Conservation (phyloP, 2,329 filamentous ascomycete genomes). For the Ophiobolus disseminans region DNA sequence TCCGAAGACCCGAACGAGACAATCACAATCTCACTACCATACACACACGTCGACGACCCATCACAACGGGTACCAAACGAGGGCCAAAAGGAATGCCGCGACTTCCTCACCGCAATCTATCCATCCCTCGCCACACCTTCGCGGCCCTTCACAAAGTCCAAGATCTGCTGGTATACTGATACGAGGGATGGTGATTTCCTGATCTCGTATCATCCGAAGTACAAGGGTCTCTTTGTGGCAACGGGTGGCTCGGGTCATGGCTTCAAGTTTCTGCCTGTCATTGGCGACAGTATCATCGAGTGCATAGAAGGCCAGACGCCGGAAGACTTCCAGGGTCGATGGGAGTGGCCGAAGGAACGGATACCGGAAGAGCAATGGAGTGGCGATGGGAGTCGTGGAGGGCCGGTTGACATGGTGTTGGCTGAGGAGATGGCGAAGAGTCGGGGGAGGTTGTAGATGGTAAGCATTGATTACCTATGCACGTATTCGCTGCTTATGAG, state of each 20-base stretch:
- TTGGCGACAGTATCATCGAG: constrained; percentile 63
- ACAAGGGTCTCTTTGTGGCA: constrained; percentile 63
- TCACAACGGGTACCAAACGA: constrained; percentile 41
- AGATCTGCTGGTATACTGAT: constrained; percentile 65
- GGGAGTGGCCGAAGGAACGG: constrained; percentile 58
- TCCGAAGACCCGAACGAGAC: constrained; percentile 36
- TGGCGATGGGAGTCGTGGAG: constrained; percentile 49
- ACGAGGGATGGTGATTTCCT: constrained; percentile 63
- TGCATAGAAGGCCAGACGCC: constrained; percentile 53
- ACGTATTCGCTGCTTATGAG: too few relatives aligned
- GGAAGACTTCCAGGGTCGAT: constrained; percentile 67
- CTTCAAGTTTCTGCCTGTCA: constrained; percentile 67
- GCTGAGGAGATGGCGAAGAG: constrained; percentile 52
- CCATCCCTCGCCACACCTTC: constrained; percentile 41
- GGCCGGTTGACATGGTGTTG: constrained; percentile 47
- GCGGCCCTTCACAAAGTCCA: constrained; percentile 55
- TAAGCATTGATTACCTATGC: too few relatives aligned
- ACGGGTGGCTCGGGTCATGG: constrained; percentile 68
- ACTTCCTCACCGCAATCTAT: constrained; percentile 40
- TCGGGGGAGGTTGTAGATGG: constrained; percentile 33
- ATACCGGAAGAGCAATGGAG: constrained; percentile 46
- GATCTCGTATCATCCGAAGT: constrained; percentile 59
- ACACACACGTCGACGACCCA: constrained; percentile 61
- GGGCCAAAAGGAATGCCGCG: constrained; percentile 39
- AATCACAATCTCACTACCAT: constrained; percentile 58